Evolutionary conservation across 2,329 filamentous ascomycete genomes (phyloP).

Genomic region (Aspergillus ochraceus): DNA sequence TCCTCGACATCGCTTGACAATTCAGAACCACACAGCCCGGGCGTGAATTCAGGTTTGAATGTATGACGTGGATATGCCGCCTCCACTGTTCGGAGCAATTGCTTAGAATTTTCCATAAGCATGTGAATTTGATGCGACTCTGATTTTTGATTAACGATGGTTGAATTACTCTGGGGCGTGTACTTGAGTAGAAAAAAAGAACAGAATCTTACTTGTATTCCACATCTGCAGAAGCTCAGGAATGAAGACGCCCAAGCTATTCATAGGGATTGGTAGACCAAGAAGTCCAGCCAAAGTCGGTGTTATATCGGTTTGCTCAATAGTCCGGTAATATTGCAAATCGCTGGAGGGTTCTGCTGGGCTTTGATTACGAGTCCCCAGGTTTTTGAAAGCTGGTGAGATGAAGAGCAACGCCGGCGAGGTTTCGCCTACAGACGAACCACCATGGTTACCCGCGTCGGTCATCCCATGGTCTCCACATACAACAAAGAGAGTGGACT

Average conservation of each 20-base stretch:
- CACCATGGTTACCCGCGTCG: constrained; percentile 94
- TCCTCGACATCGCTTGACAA: constrained; percentile 47
- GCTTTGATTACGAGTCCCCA: constrained; percentile 47
- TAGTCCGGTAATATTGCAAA: constrained; percentile 77
- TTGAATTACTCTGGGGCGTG: not conserved
- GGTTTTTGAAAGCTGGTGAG: constrained; percentile 71
- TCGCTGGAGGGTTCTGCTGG: constrained; percentile 65
- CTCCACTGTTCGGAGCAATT: constrained; percentile 74
- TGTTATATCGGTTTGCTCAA: constrained; percentile 94
- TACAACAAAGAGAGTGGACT: constrained; percentile 78
- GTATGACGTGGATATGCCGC: constrained; percentile 66
- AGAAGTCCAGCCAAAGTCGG: constrained; percentile 85
- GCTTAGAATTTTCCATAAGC: constrained; percentile 73
- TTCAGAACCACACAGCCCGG: constrained; percentile 22
- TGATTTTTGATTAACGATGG: constrained; percentile 8
- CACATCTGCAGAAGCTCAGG: constrained; percentile 76
- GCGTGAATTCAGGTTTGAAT: constrained; percentile 39
- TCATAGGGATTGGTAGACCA: constrained; percentile 83
- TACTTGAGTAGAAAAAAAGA: not conserved
- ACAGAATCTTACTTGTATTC: constrained; percentile 55
- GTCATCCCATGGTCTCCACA: constrained; percentile 99
- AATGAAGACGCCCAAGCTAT: constrained; percentile 87
- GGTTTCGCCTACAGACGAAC: constrained; percentile 89
- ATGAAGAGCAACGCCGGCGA: constrained; percentile 90
- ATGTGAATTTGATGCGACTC: constrained; percentile 63